Conservation (phyloP, 192 early-diverging fungal genomes). For the Rhizophagus clarus region DNA sequence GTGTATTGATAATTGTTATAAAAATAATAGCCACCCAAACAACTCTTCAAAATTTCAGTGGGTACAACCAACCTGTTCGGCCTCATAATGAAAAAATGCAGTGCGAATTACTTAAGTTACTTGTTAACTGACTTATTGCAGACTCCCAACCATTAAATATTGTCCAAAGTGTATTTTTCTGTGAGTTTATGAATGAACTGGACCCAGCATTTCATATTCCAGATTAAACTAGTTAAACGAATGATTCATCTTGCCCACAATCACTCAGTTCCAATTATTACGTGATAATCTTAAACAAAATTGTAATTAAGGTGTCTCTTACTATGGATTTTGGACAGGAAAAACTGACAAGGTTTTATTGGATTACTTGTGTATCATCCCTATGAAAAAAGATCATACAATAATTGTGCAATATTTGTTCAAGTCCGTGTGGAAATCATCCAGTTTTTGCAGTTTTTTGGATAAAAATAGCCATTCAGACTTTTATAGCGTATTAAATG, state of each 20-base stretch:
- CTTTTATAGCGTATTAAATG: no score
- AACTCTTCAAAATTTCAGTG: no score
- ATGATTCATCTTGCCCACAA: neutral
- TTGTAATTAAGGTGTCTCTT: neutral
- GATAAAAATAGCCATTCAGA: no score
- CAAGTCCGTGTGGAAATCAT: no score
- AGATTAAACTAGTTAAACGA: neutral
- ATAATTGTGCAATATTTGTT: no score
- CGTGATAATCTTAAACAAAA: neutral
- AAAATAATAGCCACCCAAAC: no score
- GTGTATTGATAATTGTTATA: no score
- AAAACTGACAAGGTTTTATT: neutral
- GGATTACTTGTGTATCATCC: no score
- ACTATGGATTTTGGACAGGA: neutral
- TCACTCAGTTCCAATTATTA: neutral
- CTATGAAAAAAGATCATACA: no score
- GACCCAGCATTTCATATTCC: neutral
- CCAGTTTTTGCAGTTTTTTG: no score
- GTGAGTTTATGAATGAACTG: neutral
- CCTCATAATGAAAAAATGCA: conserved; percentile 2
- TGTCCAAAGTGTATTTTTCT: neutral
- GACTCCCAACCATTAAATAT: neutral
- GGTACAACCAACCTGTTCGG: neutral
- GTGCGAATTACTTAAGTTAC: neutral
- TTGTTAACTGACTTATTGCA: neutral